Evolutionary conservation across 352 stramenopile genomes (phyloP).

Genomic region (Thalassiosira exigua): DNA sequence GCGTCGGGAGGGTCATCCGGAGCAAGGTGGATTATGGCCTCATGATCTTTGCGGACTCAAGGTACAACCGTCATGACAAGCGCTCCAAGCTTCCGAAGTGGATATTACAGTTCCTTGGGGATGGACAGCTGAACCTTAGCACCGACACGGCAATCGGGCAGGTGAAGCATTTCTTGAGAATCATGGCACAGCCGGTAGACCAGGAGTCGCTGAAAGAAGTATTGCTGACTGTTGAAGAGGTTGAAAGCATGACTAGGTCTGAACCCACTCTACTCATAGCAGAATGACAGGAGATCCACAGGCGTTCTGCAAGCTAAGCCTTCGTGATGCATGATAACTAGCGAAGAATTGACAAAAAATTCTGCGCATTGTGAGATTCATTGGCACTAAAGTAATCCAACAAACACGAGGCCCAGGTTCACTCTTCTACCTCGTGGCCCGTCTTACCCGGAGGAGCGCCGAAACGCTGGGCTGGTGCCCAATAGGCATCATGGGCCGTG

Average conservation of each 20-base stretch:
- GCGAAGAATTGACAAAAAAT: too few species aligned
- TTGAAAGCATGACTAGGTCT: constrained; percentile 62
- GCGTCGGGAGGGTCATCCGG: constrained; percentile 96
- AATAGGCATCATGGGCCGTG: too few species aligned
- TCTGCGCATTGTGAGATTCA: too few species aligned
- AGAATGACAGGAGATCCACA: too few species aligned
- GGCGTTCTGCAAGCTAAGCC: too few species aligned
- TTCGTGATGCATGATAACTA: too few species aligned
- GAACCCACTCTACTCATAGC: too few species aligned
- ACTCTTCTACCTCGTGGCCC: too few species aligned
- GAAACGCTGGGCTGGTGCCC: too few species aligned
- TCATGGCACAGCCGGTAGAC: constrained; percentile 97
- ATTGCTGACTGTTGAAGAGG: constrained; percentile 90
- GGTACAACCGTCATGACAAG: constrained; percentile 98
- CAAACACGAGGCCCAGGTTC: too few species aligned
- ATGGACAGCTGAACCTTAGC: constrained; percentile 95
- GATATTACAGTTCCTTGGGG: constrained; percentile 97
- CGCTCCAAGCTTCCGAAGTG: constrained; percentile 97
- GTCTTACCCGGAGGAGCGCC: too few species aligned
- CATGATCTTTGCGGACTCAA: constrained; percentile 97
- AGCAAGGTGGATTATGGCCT: constrained; percentile 99
- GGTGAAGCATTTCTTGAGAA: constrained; percentile 93
- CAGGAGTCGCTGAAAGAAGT: constrained; percentile 93
- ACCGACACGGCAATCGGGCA: constrained; percentile 96
- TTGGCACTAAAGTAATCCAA: too few species aligned